Conservation (phyloP, 2,329 filamentous ascomycete species). For the Fusarium neocosmosporiellum region DNA sequence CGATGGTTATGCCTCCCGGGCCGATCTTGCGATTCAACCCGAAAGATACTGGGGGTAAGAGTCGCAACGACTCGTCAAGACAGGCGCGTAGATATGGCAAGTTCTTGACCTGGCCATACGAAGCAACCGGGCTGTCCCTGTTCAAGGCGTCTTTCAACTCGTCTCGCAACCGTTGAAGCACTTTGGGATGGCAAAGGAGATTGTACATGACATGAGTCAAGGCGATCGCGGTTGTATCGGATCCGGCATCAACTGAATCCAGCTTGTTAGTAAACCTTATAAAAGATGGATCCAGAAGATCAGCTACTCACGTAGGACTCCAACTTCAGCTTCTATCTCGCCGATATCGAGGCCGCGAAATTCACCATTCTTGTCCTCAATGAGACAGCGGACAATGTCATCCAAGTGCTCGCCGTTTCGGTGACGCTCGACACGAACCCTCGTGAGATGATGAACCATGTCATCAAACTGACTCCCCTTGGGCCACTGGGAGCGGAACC, state of each 20-base stretch:
- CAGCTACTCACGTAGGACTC: too few relatives aligned
- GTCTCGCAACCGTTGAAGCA: background rate
- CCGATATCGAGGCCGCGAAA: too few relatives aligned
- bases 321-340: too few relatives aligned
- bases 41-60: background rate
- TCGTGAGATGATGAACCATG: background rate
- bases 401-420: background rate
- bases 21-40: background rate
- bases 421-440: background rate
- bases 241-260: conserved; percentile 52
- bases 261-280: too few relatives aligned
- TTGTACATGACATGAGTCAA: conserved; percentile 61
- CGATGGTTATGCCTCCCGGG: background rate
- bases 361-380: background rate
- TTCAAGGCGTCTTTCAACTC: background rate
- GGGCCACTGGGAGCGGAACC: background rate
- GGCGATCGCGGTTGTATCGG: conserved; percentile 59
- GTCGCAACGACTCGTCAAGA: background rate
- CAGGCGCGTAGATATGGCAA: background rate
- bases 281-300: too few relatives aligned
- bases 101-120: background rate
- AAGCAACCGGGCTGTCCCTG: background rate
- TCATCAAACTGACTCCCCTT: background rate
- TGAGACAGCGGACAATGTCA: background rate
- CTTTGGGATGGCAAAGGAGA: background rate